Evolutionary conservation across 1,284 basidiomycete species (phyloP).

Genomic region (Naganishia liquefaciens): DNA sequence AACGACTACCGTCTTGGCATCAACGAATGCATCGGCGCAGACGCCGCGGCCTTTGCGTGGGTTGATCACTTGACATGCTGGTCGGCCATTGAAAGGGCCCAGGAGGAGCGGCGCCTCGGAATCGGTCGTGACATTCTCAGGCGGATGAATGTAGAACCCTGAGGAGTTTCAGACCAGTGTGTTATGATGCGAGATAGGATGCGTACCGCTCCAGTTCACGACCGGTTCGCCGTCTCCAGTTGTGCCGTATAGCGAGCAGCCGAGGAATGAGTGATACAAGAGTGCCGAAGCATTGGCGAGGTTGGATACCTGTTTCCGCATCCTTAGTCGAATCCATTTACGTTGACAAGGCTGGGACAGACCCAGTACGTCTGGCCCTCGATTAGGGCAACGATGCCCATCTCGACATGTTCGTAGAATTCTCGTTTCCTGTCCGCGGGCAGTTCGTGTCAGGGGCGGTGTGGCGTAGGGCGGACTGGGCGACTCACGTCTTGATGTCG

Average conservation of each 20-base stretch:
- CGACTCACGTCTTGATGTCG: conserved; percentile 60
- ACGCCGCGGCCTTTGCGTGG: conserved; percentile 66
- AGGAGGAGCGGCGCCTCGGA: conserved; percentile 59
- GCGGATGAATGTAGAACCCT: conserved; percentile 80
- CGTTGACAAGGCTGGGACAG: conserved; percentile 32
- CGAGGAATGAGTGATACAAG: conserved; percentile 72
- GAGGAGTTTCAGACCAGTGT: neutral
- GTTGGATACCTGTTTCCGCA: conserved; percentile 67
- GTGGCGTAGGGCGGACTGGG: neutral
- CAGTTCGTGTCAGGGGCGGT: neutral
- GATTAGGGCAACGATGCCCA: conserved; percentile 65
- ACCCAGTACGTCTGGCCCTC: conserved; percentile 76
- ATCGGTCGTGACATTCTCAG: conserved; percentile 56
- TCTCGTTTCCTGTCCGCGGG: conserved; percentile 58
- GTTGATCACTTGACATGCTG: conserved; percentile 79
- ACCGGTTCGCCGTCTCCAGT: conserved; percentile 57
- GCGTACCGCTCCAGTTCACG: conserved; percentile 85
- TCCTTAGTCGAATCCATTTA: no score
- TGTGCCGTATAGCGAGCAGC: conserved; percentile 68
- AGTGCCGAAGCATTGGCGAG: conserved; percentile 77
- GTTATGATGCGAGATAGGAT: neutral
- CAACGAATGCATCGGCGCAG: conserved; percentile 73
- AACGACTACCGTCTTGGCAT: conserved; percentile 64
- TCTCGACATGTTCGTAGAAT: conserved; percentile 74
- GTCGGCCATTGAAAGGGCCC: conserved; percentile 83